A percentile compares a stretch with the other conserved stretches of the same genome.
Conservation (phyloP, 2,329 filamentous ascomycete species). For the Apiospora saccharicola region DNA sequence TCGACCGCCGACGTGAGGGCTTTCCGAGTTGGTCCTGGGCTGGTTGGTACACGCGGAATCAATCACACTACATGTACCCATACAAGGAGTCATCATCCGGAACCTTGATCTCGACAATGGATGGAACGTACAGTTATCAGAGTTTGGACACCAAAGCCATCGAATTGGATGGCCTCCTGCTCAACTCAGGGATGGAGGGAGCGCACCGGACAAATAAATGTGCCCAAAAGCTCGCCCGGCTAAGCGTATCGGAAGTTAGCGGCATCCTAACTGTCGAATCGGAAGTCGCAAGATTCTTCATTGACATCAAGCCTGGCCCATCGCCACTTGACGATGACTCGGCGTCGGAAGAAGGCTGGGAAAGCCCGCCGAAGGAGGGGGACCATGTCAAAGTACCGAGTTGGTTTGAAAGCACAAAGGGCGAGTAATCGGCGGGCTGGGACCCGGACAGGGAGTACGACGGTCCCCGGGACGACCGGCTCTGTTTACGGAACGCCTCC, state of each 20-base stretch:
- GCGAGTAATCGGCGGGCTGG: no score
- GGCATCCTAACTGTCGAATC: neutral
- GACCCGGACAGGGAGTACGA: no score
- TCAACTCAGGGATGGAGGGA: no score
- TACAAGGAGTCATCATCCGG: neutral
- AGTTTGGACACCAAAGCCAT: neutral
- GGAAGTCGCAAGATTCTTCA: slow-evolving; percentile 1
- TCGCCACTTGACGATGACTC: neutral
- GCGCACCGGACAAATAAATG: neutral
- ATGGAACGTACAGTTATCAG: neutral
- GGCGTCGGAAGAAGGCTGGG: neutral
- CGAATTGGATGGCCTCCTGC: neutral
- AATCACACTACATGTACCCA: neutral
- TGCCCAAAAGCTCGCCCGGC: neutral
- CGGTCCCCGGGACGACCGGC: no score
- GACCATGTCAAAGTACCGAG: neutral
- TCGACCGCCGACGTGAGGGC: neutral
- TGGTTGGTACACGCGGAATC: neutral
- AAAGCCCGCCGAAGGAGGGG: no score
- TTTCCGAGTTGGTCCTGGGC: slow-evolving; percentile 13
- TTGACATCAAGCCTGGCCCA: neutral
- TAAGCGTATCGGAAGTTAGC: neutral
- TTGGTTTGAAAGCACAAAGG: neutral
- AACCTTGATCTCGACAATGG: neutral
- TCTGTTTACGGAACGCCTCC: no score